Conservation (phyloP, 192 early-diverging fungal genomes). For the Entomortierella parvispora region DNA sequence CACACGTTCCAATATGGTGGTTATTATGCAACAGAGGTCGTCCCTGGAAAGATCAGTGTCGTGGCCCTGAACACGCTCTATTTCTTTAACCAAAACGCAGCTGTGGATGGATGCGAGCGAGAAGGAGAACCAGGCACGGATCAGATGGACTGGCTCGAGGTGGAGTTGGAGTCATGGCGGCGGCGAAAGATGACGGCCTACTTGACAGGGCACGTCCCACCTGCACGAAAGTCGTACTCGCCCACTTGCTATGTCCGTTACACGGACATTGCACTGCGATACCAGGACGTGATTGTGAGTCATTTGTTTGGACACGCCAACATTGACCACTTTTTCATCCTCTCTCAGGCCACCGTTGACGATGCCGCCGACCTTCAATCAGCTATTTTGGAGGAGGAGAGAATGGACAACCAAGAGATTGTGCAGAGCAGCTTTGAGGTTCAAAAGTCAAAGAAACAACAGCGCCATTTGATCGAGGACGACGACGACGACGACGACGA, state of each 20-base stretch:
- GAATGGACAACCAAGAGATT: neutral
- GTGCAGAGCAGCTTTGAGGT: neutral
- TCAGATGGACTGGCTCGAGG: conserved; percentile 77
- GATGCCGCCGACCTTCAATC: neutral
- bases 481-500: conserved; percentile 50
- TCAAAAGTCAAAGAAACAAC: neutral
- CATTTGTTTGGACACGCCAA: conserved; percentile 84
- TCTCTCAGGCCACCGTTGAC: conserved; percentile 49
- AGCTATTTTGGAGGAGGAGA: neutral
- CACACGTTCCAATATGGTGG: conserved; percentile 72
- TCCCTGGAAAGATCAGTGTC: conserved; percentile 61
- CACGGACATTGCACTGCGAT: conserved; percentile 51
- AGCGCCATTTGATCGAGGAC: conserved; percentile 51
- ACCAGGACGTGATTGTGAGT: conserved; percentile 64
- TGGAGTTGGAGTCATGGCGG: conserved; percentile 60
- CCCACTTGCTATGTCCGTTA: conserved; percentile 55
- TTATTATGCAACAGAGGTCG: conserved; percentile 70
- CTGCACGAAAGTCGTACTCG: conserved; percentile 57
- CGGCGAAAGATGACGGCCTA: conserved; percentile 60
- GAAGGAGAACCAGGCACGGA: conserved; percentile 67
- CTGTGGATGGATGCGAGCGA: conserved; percentile 68
- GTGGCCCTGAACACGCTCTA: conserved; percentile 79
- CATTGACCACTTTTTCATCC: conserved; percentile 73
- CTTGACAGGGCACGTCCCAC: conserved; percentile 75
- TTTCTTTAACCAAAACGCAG: conserved; percentile 76